Evolutionary conservation across 768 basidiomycete species (phyloP).

Genomic region (Xerocomellus intermedius): DNA sequence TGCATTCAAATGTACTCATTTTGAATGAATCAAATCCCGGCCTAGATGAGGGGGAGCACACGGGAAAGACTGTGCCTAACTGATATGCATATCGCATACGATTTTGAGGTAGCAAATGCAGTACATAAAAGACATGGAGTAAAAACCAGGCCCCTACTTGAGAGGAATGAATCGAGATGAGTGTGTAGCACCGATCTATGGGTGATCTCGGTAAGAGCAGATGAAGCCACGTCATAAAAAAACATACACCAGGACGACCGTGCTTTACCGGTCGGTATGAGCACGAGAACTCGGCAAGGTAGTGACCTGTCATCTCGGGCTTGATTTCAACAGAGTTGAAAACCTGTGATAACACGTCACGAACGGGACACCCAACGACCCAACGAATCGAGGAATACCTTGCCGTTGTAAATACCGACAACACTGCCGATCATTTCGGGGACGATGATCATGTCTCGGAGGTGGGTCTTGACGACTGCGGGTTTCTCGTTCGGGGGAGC

Average conservation of each 20-base stretch:
- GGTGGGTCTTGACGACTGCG: slow-evolving; percentile 96
- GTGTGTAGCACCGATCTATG: slow-evolving; percentile 86
- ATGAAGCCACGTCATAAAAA: neutral
- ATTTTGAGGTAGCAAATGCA: slow-evolving; percentile 32
- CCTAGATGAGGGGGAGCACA: slow-evolving; percentile 8
- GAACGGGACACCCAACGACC: neutral
- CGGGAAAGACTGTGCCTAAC: neutral
- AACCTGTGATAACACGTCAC: slow-evolving; percentile 44
- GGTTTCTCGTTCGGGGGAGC: slow-evolving; percentile 99
- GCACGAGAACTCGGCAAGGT: slow-evolving; percentile 96
- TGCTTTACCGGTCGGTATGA: slow-evolving; percentile 99
- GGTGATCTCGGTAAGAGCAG: slow-evolving; percentile 10
- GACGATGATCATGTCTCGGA: slow-evolving; percentile 99
- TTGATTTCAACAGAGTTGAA: slow-evolving; percentile 99
- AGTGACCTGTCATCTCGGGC: slow-evolving; percentile 99
- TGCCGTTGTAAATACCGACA: slow-evolving; percentile 98
- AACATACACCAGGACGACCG: slow-evolving; percentile 96
- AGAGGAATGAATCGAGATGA: slow-evolving; percentile 93
- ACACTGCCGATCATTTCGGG: slow-evolving; percentile 99
- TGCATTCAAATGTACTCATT: slow-evolving; percentile 41
- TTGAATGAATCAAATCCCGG: slow-evolving; percentile 30
- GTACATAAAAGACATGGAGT: slow-evolving; percentile 27
- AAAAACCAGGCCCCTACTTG: slow-evolving; percentile 62
- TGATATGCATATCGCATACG: slow-evolving; percentile 37
- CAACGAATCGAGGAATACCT: slow-evolving; percentile 49